Evolutionary conservation across 306 rosid species (phyloP), one percentile per base, ranked within the genome.

Genomic region (Senna tora): DNA sequence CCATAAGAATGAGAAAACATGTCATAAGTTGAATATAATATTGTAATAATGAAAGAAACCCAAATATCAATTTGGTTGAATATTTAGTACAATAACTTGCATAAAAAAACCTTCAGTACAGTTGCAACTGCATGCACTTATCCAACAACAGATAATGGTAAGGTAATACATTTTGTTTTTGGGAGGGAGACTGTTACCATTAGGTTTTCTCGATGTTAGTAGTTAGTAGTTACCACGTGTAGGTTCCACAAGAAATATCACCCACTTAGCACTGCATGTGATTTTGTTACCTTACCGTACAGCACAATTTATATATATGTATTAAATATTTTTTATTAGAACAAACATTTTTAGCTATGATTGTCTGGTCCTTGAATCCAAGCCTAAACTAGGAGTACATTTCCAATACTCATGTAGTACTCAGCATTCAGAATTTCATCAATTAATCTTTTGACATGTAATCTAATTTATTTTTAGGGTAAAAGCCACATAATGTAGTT

Each of bases 351-450:
- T 50, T 53, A n/a, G 59, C 65, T 32, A 21, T 30, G 75, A 46
- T 53, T 53, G 15, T 28, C 19, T 49, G 65, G 53, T 52, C 68
- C 55, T 74, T 69, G 47, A 68, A 34, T 34, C 59, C 67, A 74
- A 34, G 46, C 72, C 65, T 67, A n/a, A 42, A 53, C 33, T 11
- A 32, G 43, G 41, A 68, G 30, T 3, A 1, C 30, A 25, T 25
- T 25, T 25, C 30, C 30, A 25, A 25, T 25, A 25, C 30, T 25
- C 1, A 25, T 3, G 30, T 25, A 25, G 30, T 25, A 25, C 30
- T 25, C 30, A 25, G 30, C 30, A 25, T 25, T 25, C 30, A 25
- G 30, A 25, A 25, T 3, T 25, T 1, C 30, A 25, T 25, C 30
- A 25, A 25, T 25, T 25, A 25, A 25, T 25, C 30, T 25, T 25